Base-by-base conservation (phyloP, 345 rosid genomes). In the Arabidopsis thaliana region DNA sequence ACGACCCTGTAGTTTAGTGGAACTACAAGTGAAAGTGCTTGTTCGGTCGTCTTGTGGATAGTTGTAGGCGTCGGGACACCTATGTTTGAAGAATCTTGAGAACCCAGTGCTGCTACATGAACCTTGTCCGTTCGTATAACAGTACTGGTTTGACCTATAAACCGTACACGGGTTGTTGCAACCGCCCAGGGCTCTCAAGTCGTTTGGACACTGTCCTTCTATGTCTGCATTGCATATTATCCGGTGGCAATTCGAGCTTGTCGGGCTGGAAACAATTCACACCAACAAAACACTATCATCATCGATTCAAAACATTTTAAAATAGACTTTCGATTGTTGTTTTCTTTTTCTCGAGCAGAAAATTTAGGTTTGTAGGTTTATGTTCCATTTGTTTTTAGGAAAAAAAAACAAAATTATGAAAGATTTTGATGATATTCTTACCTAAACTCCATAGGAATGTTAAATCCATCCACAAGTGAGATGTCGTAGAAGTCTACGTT, bases 121-220 rank as follows among this genome's bases (percentile, higher is more conserved):
- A 16, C 86, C 84, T 0, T 23, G 64, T 9, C 86, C 75, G 8
- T 75, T 28, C 0, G 80, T 84, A 64, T 93, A 87, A 57, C 92
- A 88, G 1, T 64, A 88, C 22, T 84, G 4, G 23, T 85, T 72
- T 1, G 81, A 84, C 63, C 71, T 62, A 5, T 71, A 87, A 3
- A 86, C 92, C 0, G 87, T 78, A 52, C 90, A 88, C 1, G 92
- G 88, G 69, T 85, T 68, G 73, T 78, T 65, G 51, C 87, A 71
- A 23, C 81, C 75, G 0, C 73, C 79, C 0, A 75, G 81, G 0
- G 82, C 79, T 65, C 59, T 83, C 0, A 90, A 63, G 2, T 4
- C 60, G 28, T 9, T 37, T 0, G 96, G 93, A 16, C 91, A 85
- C 82, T 86, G 89, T n/a, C 87, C 83, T 0, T 82, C 83, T 16